Conservation (phyloP, 805 yeast species). For the Naumovozyma baii region DNA sequence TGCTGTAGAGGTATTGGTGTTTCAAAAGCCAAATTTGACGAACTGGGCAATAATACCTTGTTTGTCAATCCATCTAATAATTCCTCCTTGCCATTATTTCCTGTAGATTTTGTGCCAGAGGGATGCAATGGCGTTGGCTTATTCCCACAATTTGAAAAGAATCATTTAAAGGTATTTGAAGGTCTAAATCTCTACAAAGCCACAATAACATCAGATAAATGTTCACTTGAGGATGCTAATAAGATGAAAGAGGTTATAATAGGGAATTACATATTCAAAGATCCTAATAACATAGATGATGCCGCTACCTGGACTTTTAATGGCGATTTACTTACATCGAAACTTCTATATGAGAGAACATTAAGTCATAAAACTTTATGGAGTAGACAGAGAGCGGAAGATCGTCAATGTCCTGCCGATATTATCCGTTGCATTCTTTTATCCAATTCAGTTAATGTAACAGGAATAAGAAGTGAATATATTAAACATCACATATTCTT, state of each 20-base stretch:
- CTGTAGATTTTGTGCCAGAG: conserved; percentile 6
- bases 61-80: conserved; percentile 14
- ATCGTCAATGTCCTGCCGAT: conserved; percentile 19
- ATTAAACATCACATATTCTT: conserved; percentile 16
- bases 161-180: conserved; percentile 10
- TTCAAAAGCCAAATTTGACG: conserved; percentile 4
- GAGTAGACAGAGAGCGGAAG: conserved; percentile 5
- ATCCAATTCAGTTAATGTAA: conserved; percentile 6
- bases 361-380: conserved; percentile 7
- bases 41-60: conserved; percentile 1
- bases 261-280: neutral
- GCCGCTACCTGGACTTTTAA: neutral
- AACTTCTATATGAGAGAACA: conserved; percentile 4
- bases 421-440: conserved; percentile 15
- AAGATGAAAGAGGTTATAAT: neutral
- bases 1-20: conserved; percentile 23
- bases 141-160: conserved; percentile 14
- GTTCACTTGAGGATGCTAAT: neutral
- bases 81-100: conserved; percentile 8
- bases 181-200: conserved; percentile 10
- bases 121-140: conserved; percentile 18
- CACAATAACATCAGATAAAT: conserved; percentile 2
- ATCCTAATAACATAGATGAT: neutral
- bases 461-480: conserved; percentile 16
- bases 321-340: conserved; percentile 1